Evolutionary conservation across 768 basidiomycete genomes (phyloP), one percentile per base, ranked within the genome.

Genomic region (Multifurca ochricompacta): DNA sequence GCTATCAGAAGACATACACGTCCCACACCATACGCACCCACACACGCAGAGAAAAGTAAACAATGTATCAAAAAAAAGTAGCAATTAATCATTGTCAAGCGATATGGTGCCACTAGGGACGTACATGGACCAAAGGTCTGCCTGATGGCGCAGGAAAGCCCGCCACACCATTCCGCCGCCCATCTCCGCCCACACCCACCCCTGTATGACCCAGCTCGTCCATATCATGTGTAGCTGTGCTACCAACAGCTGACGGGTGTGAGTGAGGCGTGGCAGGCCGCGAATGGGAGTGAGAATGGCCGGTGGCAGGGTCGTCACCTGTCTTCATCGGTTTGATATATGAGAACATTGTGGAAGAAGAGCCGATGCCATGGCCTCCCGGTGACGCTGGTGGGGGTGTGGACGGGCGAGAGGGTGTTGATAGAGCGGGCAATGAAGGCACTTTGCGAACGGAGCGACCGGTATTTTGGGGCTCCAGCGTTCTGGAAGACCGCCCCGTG

Each of bases 81-180:
- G 45, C 45, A 56, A 57, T 54, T 52, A 52, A 59, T 59, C 44
- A 60, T 55, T 53, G 40, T 48, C 48, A 27, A 45, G 16, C 30
- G 35, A 59, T 59, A 70, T 73, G 56, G 56, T 74, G 80, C 81
- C 83, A 74, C 75, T 81, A 79, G 75, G 79, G 78, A 89, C 87
- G 85, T 81, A 91, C 87, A 82, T 91, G 87, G 71, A 79, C 82
- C 74, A 89, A 70, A 62, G 87, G 82, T 67, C 80, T 82, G 60
- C 79, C 76, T 58, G 78, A 69, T 49, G 79, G 72, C 37, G 72
- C 64, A 56, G 76, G 74, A 56, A 41, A 68, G 48, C 10, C 63
- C 53, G 3, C 67, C 45, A 42, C 68, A 65, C 47, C 54, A 54
- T 21, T 42, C 45, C 56, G 48, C 48, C 60, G 42, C 53, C 48